Evolutionary conservation across 192 early-diverging fungal genomes (phyloP).

Genomic region (Backusella luteola): DNA sequence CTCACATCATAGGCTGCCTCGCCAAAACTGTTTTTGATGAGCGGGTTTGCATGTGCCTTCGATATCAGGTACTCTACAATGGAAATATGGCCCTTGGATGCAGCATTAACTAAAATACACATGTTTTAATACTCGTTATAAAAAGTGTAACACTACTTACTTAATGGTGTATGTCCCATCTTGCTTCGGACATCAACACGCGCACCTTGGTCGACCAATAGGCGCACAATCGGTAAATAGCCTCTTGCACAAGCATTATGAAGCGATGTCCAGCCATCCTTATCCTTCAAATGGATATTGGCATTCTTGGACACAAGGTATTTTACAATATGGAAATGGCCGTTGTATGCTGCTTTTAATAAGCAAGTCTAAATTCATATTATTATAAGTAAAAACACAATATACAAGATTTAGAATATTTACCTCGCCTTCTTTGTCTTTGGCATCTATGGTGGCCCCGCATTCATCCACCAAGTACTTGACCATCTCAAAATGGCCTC

Average conservation of each 20-base stretch:
- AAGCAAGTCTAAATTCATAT: slow-evolving; percentile 53
- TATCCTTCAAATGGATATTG: slow-evolving; percentile 58
- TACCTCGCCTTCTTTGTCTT: slow-evolving; percentile 67
- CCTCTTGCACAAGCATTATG: slow-evolving; percentile 68
- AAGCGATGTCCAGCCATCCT: slow-evolving; percentile 73
- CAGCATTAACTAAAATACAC: slow-evolving; percentile 53
- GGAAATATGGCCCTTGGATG: slow-evolving; percentile 59
- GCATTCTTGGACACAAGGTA: slow-evolving; percentile 56
- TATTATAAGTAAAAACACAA: too few species aligned
- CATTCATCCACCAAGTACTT: slow-evolving; percentile 50
- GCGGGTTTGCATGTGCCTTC: slow-evolving; percentile 50
- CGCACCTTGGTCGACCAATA: slow-evolving; percentile 54
- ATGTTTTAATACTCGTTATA: not conserved
- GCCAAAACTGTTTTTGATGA: slow-evolving; percentile 56
- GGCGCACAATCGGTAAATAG: slow-evolving; percentile 45
- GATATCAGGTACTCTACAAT: slow-evolving; percentile 61
- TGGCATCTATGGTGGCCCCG: slow-evolving; percentile 55
- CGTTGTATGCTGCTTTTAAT: slow-evolving; percentile 64
- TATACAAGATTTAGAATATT: too few species aligned
- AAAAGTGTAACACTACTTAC: slow-evolving; percentile 34
- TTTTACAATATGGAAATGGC: slow-evolving; percentile 51
- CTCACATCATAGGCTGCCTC: slow-evolving; percentile 75
- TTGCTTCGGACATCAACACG: slow-evolving; percentile 54
- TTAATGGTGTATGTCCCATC: slow-evolving; percentile 68
- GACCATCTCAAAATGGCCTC: slow-evolving; percentile 53